phyloP scores from a whole-genome alignment of 1,284 basidiomycete genomes.

The Pulveroboletus sp. region DNA sequence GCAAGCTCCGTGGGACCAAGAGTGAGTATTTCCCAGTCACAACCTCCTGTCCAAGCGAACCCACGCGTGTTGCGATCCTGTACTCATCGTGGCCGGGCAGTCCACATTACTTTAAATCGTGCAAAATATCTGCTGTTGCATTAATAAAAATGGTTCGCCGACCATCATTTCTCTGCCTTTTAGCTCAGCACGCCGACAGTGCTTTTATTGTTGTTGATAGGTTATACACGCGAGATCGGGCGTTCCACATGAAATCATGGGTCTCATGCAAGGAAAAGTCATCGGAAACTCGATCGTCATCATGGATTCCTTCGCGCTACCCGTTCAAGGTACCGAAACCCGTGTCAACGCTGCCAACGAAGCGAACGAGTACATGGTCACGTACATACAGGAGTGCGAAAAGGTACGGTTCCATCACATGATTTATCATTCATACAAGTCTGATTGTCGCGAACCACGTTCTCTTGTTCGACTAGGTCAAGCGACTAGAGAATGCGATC shows the following conservation, averaged over 20 bases:
- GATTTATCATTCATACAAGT: background rate
- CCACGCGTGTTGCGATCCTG: background rate
- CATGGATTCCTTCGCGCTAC: constrained; percentile 95
- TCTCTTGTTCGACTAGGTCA: constrained; percentile 52
- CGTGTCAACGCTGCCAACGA: constrained; percentile 96
- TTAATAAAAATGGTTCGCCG: constrained; percentile 92
- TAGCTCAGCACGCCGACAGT: background rate
- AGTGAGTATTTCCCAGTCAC: constrained; percentile 49
- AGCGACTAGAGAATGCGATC: constrained; percentile 83
- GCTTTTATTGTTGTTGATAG: constrained; percentile 42
- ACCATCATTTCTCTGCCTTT: background rate
- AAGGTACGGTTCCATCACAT: constrained; percentile 49
- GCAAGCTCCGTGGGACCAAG: constrained; percentile 83
- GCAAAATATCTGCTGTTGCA: constrained; percentile 93
- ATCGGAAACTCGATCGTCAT: constrained; percentile 85
- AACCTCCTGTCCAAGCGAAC: constrained; percentile 10
- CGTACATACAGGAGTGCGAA: constrained; percentile 81
- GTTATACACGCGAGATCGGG: constrained; percentile 98
- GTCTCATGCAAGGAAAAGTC: constrained; percentile 97
- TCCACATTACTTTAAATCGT: constrained; percentile 90
- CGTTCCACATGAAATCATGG: constrained; percentile 99
- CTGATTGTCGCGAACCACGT: background rate
- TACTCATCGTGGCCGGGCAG: constrained; percentile 41
- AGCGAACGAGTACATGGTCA: constrained; percentile 98
- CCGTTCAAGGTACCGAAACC: constrained; percentile 99